Conservation (phyloP, 1,139 yeast species). For the Blastobotrys indianensis region DNA sequence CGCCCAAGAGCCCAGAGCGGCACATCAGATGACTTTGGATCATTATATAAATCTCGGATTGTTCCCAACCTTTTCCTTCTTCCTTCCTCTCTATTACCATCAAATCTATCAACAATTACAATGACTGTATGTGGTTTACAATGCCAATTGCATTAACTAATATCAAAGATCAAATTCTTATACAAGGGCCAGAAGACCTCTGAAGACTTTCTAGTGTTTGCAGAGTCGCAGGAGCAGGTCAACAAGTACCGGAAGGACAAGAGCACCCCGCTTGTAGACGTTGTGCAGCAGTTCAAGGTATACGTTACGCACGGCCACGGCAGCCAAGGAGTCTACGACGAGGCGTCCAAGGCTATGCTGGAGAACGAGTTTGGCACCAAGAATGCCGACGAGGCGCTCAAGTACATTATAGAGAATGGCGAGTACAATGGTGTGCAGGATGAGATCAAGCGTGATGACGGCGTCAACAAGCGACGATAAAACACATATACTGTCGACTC, state of each 20-base stretch:
- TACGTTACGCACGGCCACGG: slow-evolving; percentile 58
- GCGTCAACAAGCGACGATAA: background rate
- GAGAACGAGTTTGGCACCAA: slow-evolving; percentile 58
- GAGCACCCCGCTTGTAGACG: slow-evolving; percentile 54
- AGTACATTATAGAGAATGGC: slow-evolving; percentile 53
- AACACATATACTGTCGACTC: too few relatives aligned
- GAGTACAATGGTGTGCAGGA: slow-evolving; percentile 36
- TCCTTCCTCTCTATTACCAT: too few relatives aligned
- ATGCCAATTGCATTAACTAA: background rate
- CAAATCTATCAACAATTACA: background rate
- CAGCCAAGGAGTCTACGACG: slow-evolving; percentile 62
- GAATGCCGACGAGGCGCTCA: slow-evolving; percentile 40
- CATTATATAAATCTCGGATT: too few relatives aligned
- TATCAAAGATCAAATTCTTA: slow-evolving; percentile 35
- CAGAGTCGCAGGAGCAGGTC: slow-evolving; percentile 48
- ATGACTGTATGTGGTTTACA: background rate
- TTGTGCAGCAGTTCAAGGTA: slow-evolving; percentile 60
- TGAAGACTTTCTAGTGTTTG: slow-evolving; percentile 60
- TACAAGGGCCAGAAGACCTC: slow-evolving; percentile 52
- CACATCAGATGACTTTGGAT: too few relatives aligned
- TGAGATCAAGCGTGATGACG: slow-evolving; percentile 3
- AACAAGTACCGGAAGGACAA: slow-evolving; percentile 45
- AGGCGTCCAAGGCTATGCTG: slow-evolving; percentile 63
- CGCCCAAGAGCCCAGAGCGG: too few relatives aligned
- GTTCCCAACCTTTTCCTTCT: too few relatives aligned